Base-by-base conservation (phyloP, 1,139 yeast species). In the Candida mesenterica region DNA sequence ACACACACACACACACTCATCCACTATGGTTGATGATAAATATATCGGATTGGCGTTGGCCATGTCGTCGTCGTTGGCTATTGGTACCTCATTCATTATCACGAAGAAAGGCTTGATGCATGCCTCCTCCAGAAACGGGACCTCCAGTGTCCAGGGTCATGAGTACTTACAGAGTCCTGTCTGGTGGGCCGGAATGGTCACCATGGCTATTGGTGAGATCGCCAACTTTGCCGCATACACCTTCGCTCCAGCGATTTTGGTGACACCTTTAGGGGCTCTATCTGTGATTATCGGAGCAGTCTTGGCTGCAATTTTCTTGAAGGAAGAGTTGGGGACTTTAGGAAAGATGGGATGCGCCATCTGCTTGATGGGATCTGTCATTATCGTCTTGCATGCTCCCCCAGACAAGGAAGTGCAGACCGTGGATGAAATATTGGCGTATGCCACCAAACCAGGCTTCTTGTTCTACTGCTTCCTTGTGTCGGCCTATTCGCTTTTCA, bases 331-430 rank as follows among this genome's bases (percentile, higher is more conserved):
- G 45, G 96, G 96, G 1, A 76, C 85, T 4, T 67, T 88, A 52
- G 97, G 97, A n/a, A 85, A 83, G 58, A 77, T 89, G 80, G 97
- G 97, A 1, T 89, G 96, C 65, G 95, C 95, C 24, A 84, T 87
- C 37, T 88, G 97, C 59, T 63, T 88, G 36, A 72, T 88, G 60
- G 97, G 97, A 1, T 82, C 95, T 2, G 88, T 88, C n/a, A 84
- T 88, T 38, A 89, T 88, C 42, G 89, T 88, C 18, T 67, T 88
- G 42, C 96, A 88, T 57, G 97, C 97, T 17, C 97, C 97, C 19
- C 88, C 92, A 13, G 97, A 88, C 59, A 86, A 84, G 60, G 96
- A 88, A 43, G 82, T 88, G 41, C 72, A 78, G 45, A 88, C 97
- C 0, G 95, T 88, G 30, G 96, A 88, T 58, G 96, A 88, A 61